Percentiles rank a stretch among this genome's conserved stretches.
These are phyloP conservation scores for Aspergillus nidulans DNA, from an alignment of 495 filamentous ascomycete genomes.

Conservation along the genomic window DNA sequence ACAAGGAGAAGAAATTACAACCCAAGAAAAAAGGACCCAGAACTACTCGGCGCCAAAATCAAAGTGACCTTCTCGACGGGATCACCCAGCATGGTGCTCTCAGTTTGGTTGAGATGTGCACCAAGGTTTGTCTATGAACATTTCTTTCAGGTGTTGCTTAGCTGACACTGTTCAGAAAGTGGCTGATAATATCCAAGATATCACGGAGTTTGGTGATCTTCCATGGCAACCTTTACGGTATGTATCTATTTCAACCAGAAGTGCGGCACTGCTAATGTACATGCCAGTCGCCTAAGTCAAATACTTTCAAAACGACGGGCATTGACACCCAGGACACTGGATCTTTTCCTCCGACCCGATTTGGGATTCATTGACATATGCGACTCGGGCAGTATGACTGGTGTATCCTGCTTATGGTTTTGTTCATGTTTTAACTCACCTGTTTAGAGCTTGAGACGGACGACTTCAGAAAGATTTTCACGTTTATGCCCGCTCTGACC, in stretches of 20 bases:
- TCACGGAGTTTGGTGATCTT: constrained; percentile 80
- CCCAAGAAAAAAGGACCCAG: constrained; percentile 53
- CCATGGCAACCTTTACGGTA: constrained; percentile 59
- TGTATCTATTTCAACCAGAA: too few species aligned
- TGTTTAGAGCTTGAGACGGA: constrained; percentile 59
- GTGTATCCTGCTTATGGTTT: neutral
- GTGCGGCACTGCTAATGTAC: too few species aligned
- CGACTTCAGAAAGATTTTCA: constrained; percentile 76
- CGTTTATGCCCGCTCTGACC: constrained; percentile 62
- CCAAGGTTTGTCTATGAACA: constrained; percentile 51
- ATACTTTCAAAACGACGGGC: constrained; percentile 77
- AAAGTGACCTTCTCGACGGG: constrained; percentile 77
- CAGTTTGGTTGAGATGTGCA: constrained; percentile 70
- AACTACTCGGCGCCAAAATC: constrained; percentile 60
- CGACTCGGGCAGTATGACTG: constrained; percentile 63
- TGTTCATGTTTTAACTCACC: constrained; percentile 12
- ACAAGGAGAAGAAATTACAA: constrained; percentile 58
- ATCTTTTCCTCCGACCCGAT: constrained; percentile 71
- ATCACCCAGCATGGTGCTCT: constrained; percentile 63
- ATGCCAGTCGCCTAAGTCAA: constrained; percentile 72
- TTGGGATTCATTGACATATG: constrained; percentile 66
- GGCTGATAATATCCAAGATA: constrained; percentile 72
- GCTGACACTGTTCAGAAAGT: constrained; percentile 51
- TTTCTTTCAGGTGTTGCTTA: neutral
- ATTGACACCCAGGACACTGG: constrained; percentile 62